These are phyloP conservation scores for Knoxia roxburghii DNA, from an alignment of 257 asterid genomes.

Conservation along the genomic window DNA sequence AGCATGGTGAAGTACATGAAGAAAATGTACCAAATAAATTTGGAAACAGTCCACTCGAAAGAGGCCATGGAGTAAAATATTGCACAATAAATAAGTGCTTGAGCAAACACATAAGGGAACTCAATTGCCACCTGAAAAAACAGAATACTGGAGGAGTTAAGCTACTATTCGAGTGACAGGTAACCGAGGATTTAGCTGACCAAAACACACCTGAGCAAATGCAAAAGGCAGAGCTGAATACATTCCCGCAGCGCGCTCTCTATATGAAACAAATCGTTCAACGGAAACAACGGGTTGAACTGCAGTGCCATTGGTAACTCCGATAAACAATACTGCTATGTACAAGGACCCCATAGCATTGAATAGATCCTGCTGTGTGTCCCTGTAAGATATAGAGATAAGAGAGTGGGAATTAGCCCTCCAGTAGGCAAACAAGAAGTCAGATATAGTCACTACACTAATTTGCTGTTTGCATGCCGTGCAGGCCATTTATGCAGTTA, in stretches of 20 bases:
- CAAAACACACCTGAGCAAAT: conserved; percentile 65
- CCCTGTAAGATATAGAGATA: conserved; percentile 43
- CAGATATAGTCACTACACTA: no score
- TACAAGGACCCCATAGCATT: conserved; percentile 97
- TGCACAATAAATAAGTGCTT: conserved; percentile 57
- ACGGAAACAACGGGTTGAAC: conserved; percentile 97
- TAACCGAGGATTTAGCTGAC: neutral
- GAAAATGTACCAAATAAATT: conserved; percentile 63
- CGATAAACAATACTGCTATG: conserved; percentile 76
- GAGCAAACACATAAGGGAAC: conserved; percentile 73
- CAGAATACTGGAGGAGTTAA: neutral
- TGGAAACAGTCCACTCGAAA: conserved; percentile 66
- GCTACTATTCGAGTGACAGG: neutral
- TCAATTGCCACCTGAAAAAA: conserved; percentile 81
- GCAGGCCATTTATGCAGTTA: no score
- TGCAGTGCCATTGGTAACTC: conserved; percentile 79
- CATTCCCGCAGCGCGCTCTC: conserved; percentile 97
- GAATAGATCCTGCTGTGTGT: conserved; percentile 79
- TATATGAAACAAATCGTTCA: conserved; percentile 85
- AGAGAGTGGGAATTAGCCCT: neutral
- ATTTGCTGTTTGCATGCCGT: no score
- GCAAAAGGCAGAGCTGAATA: conserved; percentile 90
- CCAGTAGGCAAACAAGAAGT: no score
- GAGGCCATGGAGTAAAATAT: conserved; percentile 80
- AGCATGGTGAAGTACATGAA: conserved; percentile 78